Percentiles rank a stretch among this genome's conserved stretches.
Evolutionary conservation across 2,329 filamentous ascomycete species (phyloP).

Genomic region (Thelonectria blattea): DNA sequence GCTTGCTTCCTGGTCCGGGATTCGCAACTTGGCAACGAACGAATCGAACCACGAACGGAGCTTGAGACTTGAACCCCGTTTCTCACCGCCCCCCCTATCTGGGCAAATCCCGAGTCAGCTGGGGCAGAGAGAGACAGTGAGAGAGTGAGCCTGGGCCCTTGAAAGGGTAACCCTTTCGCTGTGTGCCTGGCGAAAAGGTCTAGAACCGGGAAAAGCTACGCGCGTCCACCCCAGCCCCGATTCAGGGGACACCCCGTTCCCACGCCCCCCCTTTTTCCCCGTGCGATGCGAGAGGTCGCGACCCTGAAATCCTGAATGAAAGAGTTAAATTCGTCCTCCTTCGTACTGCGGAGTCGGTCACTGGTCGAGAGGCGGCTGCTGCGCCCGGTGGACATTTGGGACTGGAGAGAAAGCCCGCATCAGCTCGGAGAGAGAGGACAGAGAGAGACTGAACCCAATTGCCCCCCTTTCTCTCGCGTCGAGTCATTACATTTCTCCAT

Average conservation of each 20-base stretch:
- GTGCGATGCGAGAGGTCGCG: background rate
- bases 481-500: too few species aligned
- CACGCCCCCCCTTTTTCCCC: background rate
- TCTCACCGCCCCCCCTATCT: background rate
- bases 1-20: too few species aligned
- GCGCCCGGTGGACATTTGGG: background rate
- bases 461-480: too few species aligned
- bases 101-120: too few species aligned
- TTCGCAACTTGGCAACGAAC: too few species aligned
- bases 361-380: background rate
- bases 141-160: too few species aligned
- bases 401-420: background rate
- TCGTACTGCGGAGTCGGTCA: background rate
- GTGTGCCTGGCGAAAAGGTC: background rate
- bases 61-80: too few species aligned
- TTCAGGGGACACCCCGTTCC: background rate
- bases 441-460: too few species aligned
- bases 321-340: background rate
- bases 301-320: too few species aligned
- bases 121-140: too few species aligned
- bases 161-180: too few species aligned
- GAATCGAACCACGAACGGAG: background rate
- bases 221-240: background rate
- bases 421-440: too few species aligned
- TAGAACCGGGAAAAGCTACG: background rate